Evolutionary conservation across 2,329 filamentous ascomycete genomes (phyloP), one percentile per base, ranked within the genome.

Genomic region (Hypoxylon sp.): DNA sequence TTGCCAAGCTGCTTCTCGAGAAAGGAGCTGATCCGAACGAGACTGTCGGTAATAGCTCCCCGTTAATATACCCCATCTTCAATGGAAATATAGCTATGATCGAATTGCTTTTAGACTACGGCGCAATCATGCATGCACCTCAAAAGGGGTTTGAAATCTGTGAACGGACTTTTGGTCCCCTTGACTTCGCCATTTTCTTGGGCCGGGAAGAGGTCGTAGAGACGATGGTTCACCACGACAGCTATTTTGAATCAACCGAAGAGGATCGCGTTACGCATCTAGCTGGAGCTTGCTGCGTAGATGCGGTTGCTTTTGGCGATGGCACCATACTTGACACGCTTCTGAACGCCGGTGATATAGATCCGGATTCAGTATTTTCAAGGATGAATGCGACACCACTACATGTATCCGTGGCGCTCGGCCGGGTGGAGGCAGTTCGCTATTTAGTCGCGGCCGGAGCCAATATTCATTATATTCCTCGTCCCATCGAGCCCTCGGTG

Each of bases 11-110:
- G 13, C 59, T 74, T 2, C 58, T 74, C n/a, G 8, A 59, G 26
- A 63, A 50, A 6, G 72, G 73, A 35, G 72, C 67, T 13, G 59
- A 73, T 59, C 72, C 73, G 24, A 67, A 74, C 59, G 55, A 61
- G 64, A 22, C 11, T 14, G 24, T 52, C 3, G 51, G 42, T 35
- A 39, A 50, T 5, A 17, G 46, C 5, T 6, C 24, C 19, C 48
- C 68, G 46, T 44, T 66, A 10, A 39, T 11, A 0, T 3, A 54
- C 13, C 55, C 71, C 35, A 31, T 70, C 19, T 5, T 58, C 35
- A 13, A 29, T 9, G 29, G 22, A 3, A 11, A 67, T 3, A 1
- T 8, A n/a, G 17, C 4, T 4, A 68, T 71, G 51, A 26, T 73
- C 14, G 4, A 26, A 1, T 29, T 72, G 10, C 50, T 75, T 8